Conservation (phyloP, 179 eudicot species). For the Dionaea muscipula region DNA sequence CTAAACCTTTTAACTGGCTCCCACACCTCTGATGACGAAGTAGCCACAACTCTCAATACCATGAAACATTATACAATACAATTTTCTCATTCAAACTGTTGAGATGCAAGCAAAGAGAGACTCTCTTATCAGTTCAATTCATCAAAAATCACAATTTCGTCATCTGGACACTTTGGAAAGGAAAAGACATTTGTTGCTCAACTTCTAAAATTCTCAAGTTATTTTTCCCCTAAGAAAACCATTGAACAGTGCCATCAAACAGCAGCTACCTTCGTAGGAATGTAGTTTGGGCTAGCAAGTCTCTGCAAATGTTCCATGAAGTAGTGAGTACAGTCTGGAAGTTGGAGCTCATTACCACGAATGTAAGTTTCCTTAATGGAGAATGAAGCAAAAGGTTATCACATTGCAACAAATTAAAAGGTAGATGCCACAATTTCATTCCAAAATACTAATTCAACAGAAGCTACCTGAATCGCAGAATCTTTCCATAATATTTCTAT, state of each 20-base stretch:
- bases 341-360: conserved; percentile 80
- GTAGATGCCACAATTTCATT: not conserved
- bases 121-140: too few relatives aligned
- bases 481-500: conserved; percentile 76
- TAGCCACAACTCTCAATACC: too few relatives aligned
- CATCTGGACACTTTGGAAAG: too few relatives aligned
- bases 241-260: not conserved
- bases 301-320: conserved; percentile 79
- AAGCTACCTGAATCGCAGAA: conserved; percentile 74
- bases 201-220: not conserved
- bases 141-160: too few relatives aligned
- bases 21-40: too few relatives aligned
- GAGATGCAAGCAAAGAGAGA: too few relatives aligned
- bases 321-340: conserved; percentile 73
- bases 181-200: too few relatives aligned
- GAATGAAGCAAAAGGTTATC: conserved; percentile 4
- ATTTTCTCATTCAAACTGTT: too few relatives aligned
- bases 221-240: not conserved
- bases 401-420: not conserved
- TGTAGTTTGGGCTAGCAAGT: conserved; percentile 54
- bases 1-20: too few relatives aligned
- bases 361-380: conserved; percentile 55
- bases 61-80: too few relatives aligned
- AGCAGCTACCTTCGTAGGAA: conserved; percentile 71
- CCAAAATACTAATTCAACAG: conserved; percentile 4